A percentile compares a stretch with the other conserved stretches of the same genome.
These are phyloP conservation scores for Eucalyptus marginata DNA, from an alignment of 345 rosid species.

Conservation along the genomic window DNA sequence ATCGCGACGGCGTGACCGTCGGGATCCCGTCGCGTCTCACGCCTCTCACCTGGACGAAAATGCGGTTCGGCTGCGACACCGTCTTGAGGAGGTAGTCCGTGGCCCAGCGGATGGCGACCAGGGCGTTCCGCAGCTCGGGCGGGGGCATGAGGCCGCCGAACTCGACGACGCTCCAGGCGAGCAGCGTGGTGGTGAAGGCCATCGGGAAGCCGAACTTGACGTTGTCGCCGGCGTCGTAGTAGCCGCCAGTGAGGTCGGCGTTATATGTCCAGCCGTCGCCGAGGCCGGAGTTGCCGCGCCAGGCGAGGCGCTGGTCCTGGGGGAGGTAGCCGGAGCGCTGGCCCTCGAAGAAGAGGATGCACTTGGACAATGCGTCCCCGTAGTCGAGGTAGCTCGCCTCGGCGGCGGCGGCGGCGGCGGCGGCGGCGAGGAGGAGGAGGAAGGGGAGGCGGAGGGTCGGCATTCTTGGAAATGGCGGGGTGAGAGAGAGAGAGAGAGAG, in stretches of 20 bases:
- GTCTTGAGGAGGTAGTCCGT: conserved; percentile 74
- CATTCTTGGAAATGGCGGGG: not conserved
- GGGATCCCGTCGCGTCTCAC: not conserved
- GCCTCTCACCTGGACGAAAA: conserved; percentile 74
- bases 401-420: not conserved
- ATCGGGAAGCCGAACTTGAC: conserved; percentile 74
- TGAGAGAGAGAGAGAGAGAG: not conserved
- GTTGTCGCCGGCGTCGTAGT: conserved; percentile 87
- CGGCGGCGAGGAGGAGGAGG: not conserved
- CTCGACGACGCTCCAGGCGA: conserved; percentile 74
- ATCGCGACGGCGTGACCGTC: not conserved
- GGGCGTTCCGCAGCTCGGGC: conserved; percentile 40
- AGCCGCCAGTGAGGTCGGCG: conserved; percentile 52
- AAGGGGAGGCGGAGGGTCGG: not conserved
- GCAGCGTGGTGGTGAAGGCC: conserved; percentile 69
- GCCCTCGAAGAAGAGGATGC: conserved; percentile 52
- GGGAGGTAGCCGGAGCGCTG: conserved; percentile 51
- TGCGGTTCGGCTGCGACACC: conserved; percentile 82
- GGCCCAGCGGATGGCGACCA: conserved; percentile 78
- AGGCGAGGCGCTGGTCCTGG: conserved; percentile 20
- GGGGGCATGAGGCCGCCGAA: conserved; percentile 60
- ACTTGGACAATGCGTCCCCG: conserved; percentile 33
- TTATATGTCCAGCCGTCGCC: conserved; percentile 23
- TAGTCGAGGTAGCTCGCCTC: conserved; percentile 15
- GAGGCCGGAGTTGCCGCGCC: conserved; percentile 48